Conservation (phyloP, 106 monocot genomes). For the Narthecium ossifragum region DNA sequence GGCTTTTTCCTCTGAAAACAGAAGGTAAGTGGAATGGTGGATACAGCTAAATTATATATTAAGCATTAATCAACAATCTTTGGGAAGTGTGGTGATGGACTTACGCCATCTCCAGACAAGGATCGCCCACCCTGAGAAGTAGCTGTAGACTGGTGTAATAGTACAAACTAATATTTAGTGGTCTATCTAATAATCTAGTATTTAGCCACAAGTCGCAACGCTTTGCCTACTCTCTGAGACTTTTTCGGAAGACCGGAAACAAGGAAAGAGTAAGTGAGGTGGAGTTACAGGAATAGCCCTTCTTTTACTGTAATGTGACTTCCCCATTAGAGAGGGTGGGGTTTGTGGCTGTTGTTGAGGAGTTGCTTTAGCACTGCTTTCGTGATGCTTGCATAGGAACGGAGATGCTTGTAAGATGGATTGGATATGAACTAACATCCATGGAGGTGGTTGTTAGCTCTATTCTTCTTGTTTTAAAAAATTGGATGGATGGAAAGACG, state of each 20-base stretch:
- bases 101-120: background rate
- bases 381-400: too few species aligned
- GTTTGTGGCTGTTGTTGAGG: background rate
- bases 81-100: background rate
- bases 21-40: background rate
- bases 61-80: too few species aligned
- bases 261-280: background rate
- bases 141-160: background rate
- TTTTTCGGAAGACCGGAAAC: background rate
- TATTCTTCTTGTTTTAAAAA: too few species aligned
- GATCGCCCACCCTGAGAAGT: too few species aligned
- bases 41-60: background rate
- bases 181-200: too few species aligned
- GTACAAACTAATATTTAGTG: too few species aligned
- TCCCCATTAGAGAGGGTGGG: background rate
- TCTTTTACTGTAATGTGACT: background rate
- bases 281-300: background rate
- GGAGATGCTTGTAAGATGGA: too few species aligned
- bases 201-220: too few species aligned
- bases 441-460: too few species aligned
- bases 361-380: too few species aligned
- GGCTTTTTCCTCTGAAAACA: background rate
- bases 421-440: too few species aligned
- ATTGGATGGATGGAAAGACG: too few species aligned
- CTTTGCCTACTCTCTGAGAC: background rate